Percentiles rank a stretch among this genome's conserved stretches.
phyloP scores from a whole-genome alignment of 2,329 filamentous ascomycete genomes.

The Sporothrix globosa region DNA sequence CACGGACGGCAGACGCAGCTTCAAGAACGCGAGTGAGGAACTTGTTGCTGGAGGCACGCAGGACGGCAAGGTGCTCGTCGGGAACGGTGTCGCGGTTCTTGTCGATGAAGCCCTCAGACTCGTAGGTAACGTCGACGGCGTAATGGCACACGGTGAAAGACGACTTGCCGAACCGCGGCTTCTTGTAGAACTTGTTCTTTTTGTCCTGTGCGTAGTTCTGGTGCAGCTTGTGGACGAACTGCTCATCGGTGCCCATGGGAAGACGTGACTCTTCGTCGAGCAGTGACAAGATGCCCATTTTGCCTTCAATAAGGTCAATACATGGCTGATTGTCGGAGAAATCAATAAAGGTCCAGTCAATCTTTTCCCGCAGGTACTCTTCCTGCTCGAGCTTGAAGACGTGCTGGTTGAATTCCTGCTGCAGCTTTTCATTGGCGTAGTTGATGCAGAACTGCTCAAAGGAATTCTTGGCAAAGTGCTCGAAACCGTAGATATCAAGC shows the following conservation, averaged over 20 bases:
- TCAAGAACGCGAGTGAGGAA: slow-evolving; percentile 86
- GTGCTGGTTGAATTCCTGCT: slow-evolving; percentile 99
- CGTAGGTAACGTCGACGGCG: slow-evolving; percentile 95
- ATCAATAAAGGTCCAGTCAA: slow-evolving; percentile 99
- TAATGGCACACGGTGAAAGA: slow-evolving; percentile 98
- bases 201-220: slow-evolving; percentile 90
- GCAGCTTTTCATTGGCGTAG: slow-evolving; percentile 98
- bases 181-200: slow-evolving; percentile 96
- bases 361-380: slow-evolving; percentile 93
- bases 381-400: slow-evolving; percentile 99
- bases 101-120: slow-evolving; percentile 98
- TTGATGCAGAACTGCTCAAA: slow-evolving; percentile 99
- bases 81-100: slow-evolving; percentile 99
- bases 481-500: slow-evolving; percentile 98
- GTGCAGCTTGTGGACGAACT: slow-evolving; percentile 94
- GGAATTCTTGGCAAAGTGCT: slow-evolving; percentile 99
- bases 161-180: slow-evolving; percentile 95
- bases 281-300: slow-evolving; percentile 87
- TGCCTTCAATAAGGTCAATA: slow-evolving; percentile 97
- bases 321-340: slow-evolving; percentile 99
- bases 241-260: slow-evolving; percentile 96
- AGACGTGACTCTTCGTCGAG: slow-evolving; percentile 95
- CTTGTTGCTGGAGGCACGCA: slow-evolving; percentile 78
- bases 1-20: slow-evolving; percentile 81
- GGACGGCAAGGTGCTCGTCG: slow-evolving; percentile 94